phyloP scores from a whole-genome alignment of 2,329 filamentous ascomycete genomes.

The Penicillium sp. region DNA sequence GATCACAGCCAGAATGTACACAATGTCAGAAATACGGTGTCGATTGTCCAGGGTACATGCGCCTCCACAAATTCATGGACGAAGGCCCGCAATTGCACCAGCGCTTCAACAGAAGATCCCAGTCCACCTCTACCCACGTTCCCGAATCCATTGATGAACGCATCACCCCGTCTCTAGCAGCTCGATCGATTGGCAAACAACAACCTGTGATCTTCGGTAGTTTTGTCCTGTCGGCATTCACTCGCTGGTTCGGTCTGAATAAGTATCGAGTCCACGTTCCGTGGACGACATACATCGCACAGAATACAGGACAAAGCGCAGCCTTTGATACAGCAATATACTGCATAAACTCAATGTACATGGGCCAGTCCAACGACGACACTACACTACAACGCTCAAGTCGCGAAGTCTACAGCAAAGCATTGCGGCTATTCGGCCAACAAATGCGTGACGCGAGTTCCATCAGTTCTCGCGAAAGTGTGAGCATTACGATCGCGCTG shows the following conservation, averaged over 20 bases:
- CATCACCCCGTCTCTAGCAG: slow-evolving; percentile 21
- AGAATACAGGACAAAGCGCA: slow-evolving; percentile 17
- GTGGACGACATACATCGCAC: slow-evolving; percentile 20
- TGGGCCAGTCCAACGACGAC: slow-evolving; percentile 24
- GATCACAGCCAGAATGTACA: slow-evolving; percentile 24
- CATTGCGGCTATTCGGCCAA: slow-evolving; percentile 28
- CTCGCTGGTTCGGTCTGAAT: slow-evolving; percentile 23
- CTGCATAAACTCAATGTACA: slow-evolving; percentile 28
- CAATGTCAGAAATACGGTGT: slow-evolving; percentile 31
- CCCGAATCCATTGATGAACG: slow-evolving; percentile 20
- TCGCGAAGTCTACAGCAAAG: slow-evolving; percentile 28
- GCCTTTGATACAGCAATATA: slow-evolving; percentile 25
- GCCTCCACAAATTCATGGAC: slow-evolving; percentile 31
- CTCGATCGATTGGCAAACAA: slow-evolving; percentile 19
- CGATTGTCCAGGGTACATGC: slow-evolving; percentile 28
- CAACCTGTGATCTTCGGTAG: slow-evolving; percentile 23
- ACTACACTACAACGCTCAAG: slow-evolving; percentile 24
- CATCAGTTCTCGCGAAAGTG: slow-evolving; percentile 27
- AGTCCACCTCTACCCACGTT: neutral
- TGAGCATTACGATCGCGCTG: slow-evolving; percentile 32
- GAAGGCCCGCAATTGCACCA: slow-evolving; percentile 28
- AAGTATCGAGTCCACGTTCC: slow-evolving; percentile 21
- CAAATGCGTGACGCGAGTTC: slow-evolving; percentile 19
- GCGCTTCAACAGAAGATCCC: slow-evolving; percentile 16
- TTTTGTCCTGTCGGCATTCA: slow-evolving; percentile 22